Evolutionary conservation across 345 rosid genomes (phyloP).

Genomic region (Physaria fendleri): DNA sequence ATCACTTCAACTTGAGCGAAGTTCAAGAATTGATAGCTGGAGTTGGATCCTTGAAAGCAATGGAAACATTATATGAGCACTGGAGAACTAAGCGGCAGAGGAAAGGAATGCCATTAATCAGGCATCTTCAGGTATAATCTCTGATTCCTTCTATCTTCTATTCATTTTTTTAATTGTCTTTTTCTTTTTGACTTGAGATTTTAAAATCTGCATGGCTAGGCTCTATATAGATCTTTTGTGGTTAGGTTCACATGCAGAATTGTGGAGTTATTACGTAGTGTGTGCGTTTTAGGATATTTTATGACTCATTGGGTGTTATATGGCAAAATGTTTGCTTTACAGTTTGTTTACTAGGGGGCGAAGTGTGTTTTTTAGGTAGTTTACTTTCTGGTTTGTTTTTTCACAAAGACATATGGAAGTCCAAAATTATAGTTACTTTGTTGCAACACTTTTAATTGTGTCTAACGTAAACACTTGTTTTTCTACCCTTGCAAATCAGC

Average conservation of each 20-base stretch:
- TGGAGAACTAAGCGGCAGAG: conserved; percentile 80
- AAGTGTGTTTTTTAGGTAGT: not conserved
- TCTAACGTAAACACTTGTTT: conserved; percentile 2
- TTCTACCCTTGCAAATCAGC: conserved; percentile 39
- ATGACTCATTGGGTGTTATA: not conserved
- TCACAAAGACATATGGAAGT: not conserved
- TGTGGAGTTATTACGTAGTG: not conserved
- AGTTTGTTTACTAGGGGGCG: not conserved
- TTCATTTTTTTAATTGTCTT: not conserved
- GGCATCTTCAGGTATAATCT: conserved; percentile 83
- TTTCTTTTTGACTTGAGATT: not conserved
- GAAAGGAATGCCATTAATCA: conserved; percentile 79
- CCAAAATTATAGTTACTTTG: not conserved
- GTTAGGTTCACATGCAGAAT: conserved; percentile 4
- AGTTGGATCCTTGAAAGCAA: conserved; percentile 44
- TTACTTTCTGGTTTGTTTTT: not conserved
- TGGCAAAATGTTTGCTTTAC: not conserved
- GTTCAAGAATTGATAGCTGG: conserved; percentile 58
- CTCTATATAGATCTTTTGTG: not conserved
- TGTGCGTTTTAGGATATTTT: not conserved
- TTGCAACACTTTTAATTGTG: not conserved
- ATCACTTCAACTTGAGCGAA: conserved; percentile 61
- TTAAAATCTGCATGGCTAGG: conserved; percentile 6
- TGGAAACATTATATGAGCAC: conserved; percentile 47
- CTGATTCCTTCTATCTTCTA: not conserved